Evolutionary conservation across 1,139 yeast genomes (phyloP).

Genomic region (Hyphopichia pseudoburtonii): DNA sequence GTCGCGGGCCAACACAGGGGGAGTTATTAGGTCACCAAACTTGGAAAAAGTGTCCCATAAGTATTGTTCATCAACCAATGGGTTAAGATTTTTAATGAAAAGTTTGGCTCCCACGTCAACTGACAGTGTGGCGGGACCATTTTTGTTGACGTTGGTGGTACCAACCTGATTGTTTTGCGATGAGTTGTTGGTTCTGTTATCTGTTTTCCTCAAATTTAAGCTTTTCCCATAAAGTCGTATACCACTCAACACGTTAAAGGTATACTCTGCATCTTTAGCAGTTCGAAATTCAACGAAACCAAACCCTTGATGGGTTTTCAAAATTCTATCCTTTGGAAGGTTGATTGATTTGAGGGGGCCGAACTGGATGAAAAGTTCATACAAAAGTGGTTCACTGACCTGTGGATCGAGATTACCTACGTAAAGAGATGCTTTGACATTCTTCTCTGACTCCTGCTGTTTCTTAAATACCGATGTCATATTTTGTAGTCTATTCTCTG

Average conservation of each 20-base stretch:
- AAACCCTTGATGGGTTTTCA: constrained; percentile 76
- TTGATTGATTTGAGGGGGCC: constrained; percentile 74
- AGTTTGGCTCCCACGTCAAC: constrained; percentile 73
- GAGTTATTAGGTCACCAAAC: constrained; percentile 62
- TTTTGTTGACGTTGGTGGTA: constrained; percentile 9
- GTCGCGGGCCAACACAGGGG: constrained; percentile 57
- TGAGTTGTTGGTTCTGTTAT: constrained; percentile 10
- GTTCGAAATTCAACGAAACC: constrained; percentile 79
- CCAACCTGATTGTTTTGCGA: constrained; percentile 3
- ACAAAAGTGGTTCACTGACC: constrained; percentile 66
- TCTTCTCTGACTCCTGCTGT: constrained; percentile 46
- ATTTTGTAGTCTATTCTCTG: no score
- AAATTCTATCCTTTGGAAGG: constrained; percentile 77
- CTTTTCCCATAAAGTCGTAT: constrained; percentile 64
- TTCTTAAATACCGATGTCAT: constrained; percentile 35
- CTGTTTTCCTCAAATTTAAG: constrained; percentile 58
- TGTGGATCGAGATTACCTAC: constrained; percentile 81
- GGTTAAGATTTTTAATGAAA: constrained; percentile 71
- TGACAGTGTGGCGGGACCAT: constrained; percentile 2
- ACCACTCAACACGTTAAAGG: constrained; percentile 59
- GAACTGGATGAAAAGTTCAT: constrained; percentile 82
- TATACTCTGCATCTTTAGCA: constrained; percentile 70
- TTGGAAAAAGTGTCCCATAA: constrained; percentile 61
- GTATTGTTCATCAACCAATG: constrained; percentile 62
- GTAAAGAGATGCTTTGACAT: constrained; percentile 69